Percentiles rank a stretch among this genome's conserved stretches.
Conservation (phyloP, 169 alveolate species). For the Cyclospora cayetanensis region DNA sequence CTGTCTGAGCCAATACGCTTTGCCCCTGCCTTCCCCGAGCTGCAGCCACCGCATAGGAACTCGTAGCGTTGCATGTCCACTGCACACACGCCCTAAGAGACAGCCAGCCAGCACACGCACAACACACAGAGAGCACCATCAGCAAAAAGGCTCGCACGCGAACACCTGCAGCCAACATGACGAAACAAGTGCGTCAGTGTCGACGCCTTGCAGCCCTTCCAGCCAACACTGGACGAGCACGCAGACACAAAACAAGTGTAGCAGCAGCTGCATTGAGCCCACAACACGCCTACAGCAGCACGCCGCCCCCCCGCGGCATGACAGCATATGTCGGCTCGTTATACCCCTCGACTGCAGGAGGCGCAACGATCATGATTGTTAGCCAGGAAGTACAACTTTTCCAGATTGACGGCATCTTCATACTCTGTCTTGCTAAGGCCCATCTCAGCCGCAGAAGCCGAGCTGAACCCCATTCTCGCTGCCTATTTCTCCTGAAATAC, state of each 20-base stretch:
- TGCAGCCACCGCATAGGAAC: constrained; percentile 66
- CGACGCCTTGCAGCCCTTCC: background rate
- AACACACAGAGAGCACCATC: background rate
- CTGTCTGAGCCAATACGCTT: constrained; percentile 69
- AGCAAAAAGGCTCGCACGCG: background rate
- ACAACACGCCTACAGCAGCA: background rate
- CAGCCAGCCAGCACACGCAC: background rate
- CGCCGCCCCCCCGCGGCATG: too few species aligned
- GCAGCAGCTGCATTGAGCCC: too few species aligned
- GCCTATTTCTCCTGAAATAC: background rate
- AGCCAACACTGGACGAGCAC: too few species aligned
- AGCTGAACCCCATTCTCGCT: constrained; percentile 43
- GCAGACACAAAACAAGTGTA: too few species aligned
- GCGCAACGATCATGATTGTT: constrained; percentile 71
- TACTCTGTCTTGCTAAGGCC: constrained; percentile 71
- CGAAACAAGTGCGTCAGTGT: background rate
- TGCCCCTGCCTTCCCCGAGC: constrained; percentile 61
- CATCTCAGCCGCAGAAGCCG: constrained; percentile 69
- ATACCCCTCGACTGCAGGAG: constrained; percentile 67
- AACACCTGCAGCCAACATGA: background rate
- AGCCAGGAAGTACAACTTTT: constrained; percentile 67
- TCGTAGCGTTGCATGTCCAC: constrained; percentile 69
- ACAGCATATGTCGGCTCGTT: too few species aligned
- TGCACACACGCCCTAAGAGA: constrained; percentile 51
- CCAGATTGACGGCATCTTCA: constrained; percentile 70